Conservation (phyloP, 2,329 filamentous ascomycete genomes). For the Beauveria australis region DNA sequence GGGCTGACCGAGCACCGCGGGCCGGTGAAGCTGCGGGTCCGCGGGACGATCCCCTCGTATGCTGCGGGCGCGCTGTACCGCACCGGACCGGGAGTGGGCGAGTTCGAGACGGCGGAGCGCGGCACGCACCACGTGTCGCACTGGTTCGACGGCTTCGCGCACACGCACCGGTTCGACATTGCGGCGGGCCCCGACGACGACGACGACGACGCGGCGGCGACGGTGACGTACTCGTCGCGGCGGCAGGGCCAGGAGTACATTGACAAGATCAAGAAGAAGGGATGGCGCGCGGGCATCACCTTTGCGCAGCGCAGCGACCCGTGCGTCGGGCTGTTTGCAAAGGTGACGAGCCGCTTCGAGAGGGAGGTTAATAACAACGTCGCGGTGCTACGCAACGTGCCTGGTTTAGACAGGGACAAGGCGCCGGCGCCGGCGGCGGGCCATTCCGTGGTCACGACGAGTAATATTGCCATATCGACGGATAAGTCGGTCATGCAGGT, state of each 20-base stretch:
- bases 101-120: slow-evolving; percentile 43
- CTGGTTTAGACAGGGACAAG: not conserved
- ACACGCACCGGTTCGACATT: slow-evolving; percentile 60
- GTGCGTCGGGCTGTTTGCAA: slow-evolving; percentile 58
- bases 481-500: slow-evolving; percentile 47
- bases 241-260: slow-evolving; percentile 33
- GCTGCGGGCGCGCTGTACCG: slow-evolving; percentile 59
- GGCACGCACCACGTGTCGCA: slow-evolving; percentile 51
- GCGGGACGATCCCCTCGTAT: slow-evolving; percentile 56
- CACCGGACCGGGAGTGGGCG: slow-evolving; percentile 58
- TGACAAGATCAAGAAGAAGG: slow-evolving; percentile 48
- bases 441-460: slow-evolving; percentile 22
- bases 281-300: slow-evolving; percentile 40
- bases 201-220: not conserved
- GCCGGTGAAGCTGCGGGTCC: slow-evolving; percentile 51
- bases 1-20: slow-evolving; percentile 50
- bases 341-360: slow-evolving; percentile 51
- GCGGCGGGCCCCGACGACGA: slow-evolving; percentile 18
- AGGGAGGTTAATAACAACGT: slow-evolving; percentile 35
- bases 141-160: slow-evolving; percentile 66
- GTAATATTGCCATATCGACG: slow-evolving; percentile 18
- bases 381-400: slow-evolving; percentile 46
- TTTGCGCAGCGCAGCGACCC: slow-evolving; percentile 63
- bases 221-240: slow-evolving; percentile 50
- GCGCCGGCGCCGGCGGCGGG: not conserved